Percentiles rank a stretch among this genome's conserved stretches.
phyloP scores from a whole-genome alignment of 2,329 filamentous ascomycete species.

The Arthrinium phaeospermum region DNA sequence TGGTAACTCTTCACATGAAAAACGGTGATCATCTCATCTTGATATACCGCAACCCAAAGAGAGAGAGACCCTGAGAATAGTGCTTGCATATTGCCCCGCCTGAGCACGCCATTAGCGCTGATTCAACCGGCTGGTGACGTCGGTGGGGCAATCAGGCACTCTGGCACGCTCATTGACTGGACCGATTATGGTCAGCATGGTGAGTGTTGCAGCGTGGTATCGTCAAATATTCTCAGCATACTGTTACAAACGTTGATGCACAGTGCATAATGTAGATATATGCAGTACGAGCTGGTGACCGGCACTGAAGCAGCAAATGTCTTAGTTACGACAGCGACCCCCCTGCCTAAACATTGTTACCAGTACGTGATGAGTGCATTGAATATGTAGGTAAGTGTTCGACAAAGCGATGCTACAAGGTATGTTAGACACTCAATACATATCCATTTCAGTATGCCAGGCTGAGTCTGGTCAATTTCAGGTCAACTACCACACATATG shows the following conservation, averaged over 20 bases:
- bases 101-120: slow-evolving; percentile 16
- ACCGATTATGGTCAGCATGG: not conserved
- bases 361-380: not conserved
- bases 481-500: not conserved
- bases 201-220: not conserved
- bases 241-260: not conserved
- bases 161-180: not conserved
- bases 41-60: not conserved
- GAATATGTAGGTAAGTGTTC: not conserved
- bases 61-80: slow-evolving; percentile 5
- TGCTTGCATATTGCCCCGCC: slow-evolving; percentile 17
- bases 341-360: not conserved
- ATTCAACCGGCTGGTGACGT: slow-evolving; percentile 9
- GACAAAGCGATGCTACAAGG: not conserved
- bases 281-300: not conserved
- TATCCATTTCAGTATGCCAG: not conserved
- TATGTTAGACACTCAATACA: not conserved
- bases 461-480: too few species aligned
- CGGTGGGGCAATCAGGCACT: not conserved
- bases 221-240: not conserved
- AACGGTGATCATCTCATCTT: not conserved
- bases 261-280: not conserved
- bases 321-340: not conserved
- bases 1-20: not conserved
- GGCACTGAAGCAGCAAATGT: not conserved